Base-by-base conservation (phyloP, 139 green algal genomes). In the Chlamydomonas applanata region DNA sequence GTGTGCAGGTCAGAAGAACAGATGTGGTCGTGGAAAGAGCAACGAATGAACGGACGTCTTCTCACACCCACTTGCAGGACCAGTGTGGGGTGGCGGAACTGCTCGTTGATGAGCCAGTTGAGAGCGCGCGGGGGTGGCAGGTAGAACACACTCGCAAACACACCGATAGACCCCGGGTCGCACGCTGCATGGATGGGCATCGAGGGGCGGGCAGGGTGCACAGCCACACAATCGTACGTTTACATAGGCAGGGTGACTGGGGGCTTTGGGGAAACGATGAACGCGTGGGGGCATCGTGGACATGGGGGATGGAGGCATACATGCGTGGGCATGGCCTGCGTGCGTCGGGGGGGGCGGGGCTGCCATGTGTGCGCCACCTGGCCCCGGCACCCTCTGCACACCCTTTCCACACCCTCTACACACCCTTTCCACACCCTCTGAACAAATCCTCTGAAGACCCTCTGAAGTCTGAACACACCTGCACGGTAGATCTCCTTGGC, bases 81-180 rank as follows among this genome's bases (percentile, higher is more conserved):
- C 11, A 96, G 71, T 0, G 89, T 89, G 2, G 91, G 91, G 4
- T 86, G 86, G 2, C 69, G 25, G 57, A 84, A 98, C 3, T 73
- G n/a, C 1, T 92, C 71, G 0, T 40, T 40, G 25, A 98, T 71
- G 25, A 97, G 75, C 64, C 88, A 91, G 73, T 97, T 97, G 22
- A 98, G 82, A 5, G 94, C 82, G 0, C 86, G 69, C 0, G 94
- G 94, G 52, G 84, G 83, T 0, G 93, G 91, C 44, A 98, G 83
- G 79, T 97, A 98, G 56, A 96, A 97, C 7, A 92, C 93, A 34
- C 73, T 86, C 71, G 89, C 87, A 76, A 93, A 91, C 34, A 93
- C 86, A 44, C 86, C 82, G 0, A 87, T 9, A 0, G 86, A 74
- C n/a, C 88, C 87, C 3, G 76, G 75, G 70, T 91, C 89, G 32